phyloP scores from a whole-genome alignment of 345 rosid genomes.

The Syzygium aqueum region DNA sequence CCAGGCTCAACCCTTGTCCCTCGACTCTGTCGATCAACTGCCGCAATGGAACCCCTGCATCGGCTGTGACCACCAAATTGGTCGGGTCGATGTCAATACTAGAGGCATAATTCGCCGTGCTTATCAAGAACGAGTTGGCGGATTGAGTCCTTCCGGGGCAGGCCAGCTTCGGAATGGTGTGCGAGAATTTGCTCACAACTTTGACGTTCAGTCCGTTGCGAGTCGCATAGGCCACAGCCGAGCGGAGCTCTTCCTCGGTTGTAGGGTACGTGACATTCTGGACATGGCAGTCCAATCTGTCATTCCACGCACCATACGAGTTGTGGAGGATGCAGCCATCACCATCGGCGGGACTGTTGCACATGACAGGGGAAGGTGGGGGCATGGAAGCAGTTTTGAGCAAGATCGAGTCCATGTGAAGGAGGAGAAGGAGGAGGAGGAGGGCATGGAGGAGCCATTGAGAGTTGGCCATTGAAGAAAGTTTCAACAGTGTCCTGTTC shows the following conservation, averaged over 20 bases:
- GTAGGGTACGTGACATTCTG: conserved; percentile 41
- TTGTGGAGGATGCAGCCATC: conserved; percentile 51
- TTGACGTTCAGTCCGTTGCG: conserved; percentile 49
- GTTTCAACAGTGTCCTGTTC: neutral
- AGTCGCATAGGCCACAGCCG: conserved; percentile 50
- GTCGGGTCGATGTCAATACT: conserved; percentile 37
- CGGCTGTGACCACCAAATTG: conserved; percentile 46
- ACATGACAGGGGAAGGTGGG: neutral
- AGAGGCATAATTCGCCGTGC: conserved; percentile 46
- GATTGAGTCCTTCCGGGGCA: conserved; percentile 34
- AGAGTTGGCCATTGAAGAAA: neutral
- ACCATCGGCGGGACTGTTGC: conserved; percentile 21
- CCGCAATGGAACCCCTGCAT: conserved; percentile 63
- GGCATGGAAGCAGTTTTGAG: neutral
- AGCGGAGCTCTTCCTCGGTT: conserved; percentile 58
- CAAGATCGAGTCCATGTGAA: neutral
- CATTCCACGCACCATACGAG: conserved; percentile 77
- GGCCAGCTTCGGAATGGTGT: conserved; percentile 75
- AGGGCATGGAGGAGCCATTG: neutral
- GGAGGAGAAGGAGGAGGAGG: neutral
- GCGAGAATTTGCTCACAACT: conserved; percentile 66
- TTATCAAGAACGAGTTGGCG: conserved; percentile 38
- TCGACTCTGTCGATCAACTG: conserved; percentile 61
- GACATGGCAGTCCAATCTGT: conserved; percentile 49
- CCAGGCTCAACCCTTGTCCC: conserved; percentile 51